These are phyloP conservation scores for Eucalyptus grandis DNA, from an alignment of 345 rosid species.

Conservation along the genomic window DNA sequence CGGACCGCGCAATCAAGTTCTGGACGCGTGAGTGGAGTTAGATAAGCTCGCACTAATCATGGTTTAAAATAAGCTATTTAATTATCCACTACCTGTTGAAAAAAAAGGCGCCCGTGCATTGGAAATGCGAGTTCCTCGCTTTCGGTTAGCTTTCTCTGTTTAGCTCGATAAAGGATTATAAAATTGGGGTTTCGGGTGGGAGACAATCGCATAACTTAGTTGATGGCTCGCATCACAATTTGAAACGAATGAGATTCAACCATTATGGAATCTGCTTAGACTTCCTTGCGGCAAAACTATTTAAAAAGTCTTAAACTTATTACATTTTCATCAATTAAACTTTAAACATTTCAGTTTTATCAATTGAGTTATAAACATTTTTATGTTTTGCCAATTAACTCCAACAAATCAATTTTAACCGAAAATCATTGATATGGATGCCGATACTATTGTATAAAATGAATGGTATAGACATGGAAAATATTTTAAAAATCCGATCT, in stretches of 20 bases:
- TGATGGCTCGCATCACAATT: neutral
- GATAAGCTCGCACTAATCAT: neutral
- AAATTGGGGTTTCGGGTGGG: neutral
- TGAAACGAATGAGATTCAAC: neutral
- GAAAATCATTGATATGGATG: fast-evolving
- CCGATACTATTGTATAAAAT: fast-evolving
- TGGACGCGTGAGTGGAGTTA: neutral
- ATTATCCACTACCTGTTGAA: neutral
- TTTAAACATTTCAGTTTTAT: too few species aligned
- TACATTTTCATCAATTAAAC: fast-evolving
- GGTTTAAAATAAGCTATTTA: neutral
- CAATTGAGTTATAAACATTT: fast-evolving
- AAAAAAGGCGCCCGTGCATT: neutral
- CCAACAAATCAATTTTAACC: fast-evolving
- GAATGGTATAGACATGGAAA: fast-evolving
- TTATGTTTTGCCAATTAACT: fast-evolving
- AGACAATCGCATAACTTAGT: neutral
- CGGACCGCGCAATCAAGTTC: neutral
- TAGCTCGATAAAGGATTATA: neutral
- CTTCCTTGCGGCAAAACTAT: fast-evolving
- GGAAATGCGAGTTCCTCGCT: neutral
- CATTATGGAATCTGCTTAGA: fast-evolving
- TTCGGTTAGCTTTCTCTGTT: neutral
- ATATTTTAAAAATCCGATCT: too few species aligned
- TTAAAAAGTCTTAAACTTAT: too few species aligned